phyloP scores from a whole-genome alignment of 805 yeast species.

The Starmerella bombi region DNA sequence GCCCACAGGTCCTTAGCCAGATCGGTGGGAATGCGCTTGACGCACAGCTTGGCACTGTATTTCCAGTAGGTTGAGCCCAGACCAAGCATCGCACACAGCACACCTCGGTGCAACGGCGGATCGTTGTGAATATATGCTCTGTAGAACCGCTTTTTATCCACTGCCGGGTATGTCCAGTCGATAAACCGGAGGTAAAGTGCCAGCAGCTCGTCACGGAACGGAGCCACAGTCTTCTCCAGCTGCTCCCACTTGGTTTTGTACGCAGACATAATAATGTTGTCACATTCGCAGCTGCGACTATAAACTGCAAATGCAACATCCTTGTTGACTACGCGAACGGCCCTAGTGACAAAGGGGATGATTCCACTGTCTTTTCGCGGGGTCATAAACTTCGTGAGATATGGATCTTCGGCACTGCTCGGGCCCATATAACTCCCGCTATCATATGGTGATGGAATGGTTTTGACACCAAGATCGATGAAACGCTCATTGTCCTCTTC shows the following conservation, averaged over 20 bases:
- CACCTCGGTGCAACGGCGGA: slow-evolving; percentile 24
- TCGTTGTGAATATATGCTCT: slow-evolving; percentile 22
- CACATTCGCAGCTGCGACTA: slow-evolving; percentile 20
- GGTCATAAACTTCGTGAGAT: slow-evolving; percentile 17
- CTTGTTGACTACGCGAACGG: slow-evolving; percentile 20
- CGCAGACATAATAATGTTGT: slow-evolving; percentile 18
- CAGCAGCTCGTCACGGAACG: slow-evolving; percentile 23
- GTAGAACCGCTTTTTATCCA: slow-evolving; percentile 25
- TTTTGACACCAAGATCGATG: slow-evolving; percentile 11
- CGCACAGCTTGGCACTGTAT: slow-evolving; percentile 25
- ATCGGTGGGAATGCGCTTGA: slow-evolving; percentile 23
- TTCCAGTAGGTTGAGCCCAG: slow-evolving; percentile 29
- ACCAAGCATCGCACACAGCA: slow-evolving; percentile 27
- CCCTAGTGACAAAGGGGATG: slow-evolving; percentile 23
- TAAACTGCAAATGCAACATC: slow-evolving; percentile 9
- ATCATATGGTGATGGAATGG: slow-evolving; percentile 21
- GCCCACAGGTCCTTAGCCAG: slow-evolving; percentile 22
- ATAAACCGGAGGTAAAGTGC: slow-evolving; percentile 26
- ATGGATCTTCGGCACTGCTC: slow-evolving; percentile 27
- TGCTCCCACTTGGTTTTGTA: slow-evolving; percentile 10
- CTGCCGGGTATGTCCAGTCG: slow-evolving; percentile 28
- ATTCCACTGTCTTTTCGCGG: slow-evolving; percentile 16
- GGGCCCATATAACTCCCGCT: slow-evolving; percentile 24
- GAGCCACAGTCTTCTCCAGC: slow-evolving; percentile 11
- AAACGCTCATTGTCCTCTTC: not conserved